Conservation (phyloP, 306 rosid genomes). For the Mimosa bimucronata region DNA sequence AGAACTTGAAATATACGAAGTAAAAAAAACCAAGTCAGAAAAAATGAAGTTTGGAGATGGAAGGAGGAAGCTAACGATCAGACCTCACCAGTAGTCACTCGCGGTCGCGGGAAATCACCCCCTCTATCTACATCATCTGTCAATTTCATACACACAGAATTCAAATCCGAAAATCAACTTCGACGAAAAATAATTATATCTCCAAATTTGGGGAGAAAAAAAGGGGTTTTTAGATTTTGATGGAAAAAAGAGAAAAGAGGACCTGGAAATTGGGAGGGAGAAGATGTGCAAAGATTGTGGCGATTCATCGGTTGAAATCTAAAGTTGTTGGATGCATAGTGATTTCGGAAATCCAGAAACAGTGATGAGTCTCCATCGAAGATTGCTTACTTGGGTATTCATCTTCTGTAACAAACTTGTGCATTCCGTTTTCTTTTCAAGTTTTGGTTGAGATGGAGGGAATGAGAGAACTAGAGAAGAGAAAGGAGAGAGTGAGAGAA, state of each 20-base stretch:
- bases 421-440: background rate
- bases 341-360: background rate
- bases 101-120: slow-evolving; percentile 41
- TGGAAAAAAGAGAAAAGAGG: background rate
- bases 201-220: no score
- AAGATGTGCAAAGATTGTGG: slow-evolving; percentile 68
- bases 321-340: slow-evolving; percentile 47
- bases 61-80: no score
- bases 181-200: background rate
- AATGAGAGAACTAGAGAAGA: no score
- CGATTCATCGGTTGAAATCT: slow-evolving; percentile 55
- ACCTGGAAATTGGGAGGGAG: slow-evolving; percentile 62
- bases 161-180: background rate
- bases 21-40: no score
- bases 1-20: no score
- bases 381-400: background rate
- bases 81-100: no score
- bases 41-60: no score
- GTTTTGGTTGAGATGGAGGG: no score
- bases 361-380: background rate
- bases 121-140: slow-evolving; percentile 49
- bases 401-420: slow-evolving; percentile 2
- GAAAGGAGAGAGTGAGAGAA: no score
- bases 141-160: slow-evolving; percentile 13
- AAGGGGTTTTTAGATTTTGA: no score